phyloP scores from a whole-genome alignment of 1,284 basidiomycete genomes.

The Pulveroboletus sp. region DNA sequence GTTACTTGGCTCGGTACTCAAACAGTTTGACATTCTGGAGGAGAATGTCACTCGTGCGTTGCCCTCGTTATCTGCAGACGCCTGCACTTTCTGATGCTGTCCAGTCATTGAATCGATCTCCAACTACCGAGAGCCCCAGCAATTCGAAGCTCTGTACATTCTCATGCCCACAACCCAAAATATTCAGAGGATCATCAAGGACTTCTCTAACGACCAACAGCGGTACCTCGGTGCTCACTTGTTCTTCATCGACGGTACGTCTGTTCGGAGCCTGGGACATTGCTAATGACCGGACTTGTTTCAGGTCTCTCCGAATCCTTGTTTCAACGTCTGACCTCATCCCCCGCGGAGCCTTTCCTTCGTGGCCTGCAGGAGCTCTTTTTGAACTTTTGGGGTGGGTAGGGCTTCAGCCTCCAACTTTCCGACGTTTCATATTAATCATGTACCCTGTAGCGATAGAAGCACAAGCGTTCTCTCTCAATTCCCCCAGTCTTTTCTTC shows the following conservation, averaged over 20 bases:
- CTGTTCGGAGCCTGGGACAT: neutral
- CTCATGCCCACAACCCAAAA: conserved; percentile 95
- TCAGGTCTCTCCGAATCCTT: conserved; percentile 71
- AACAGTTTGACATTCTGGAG: conserved; percentile 89
- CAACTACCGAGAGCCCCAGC: conserved; percentile 71
- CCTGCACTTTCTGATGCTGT: conserved; percentile 4
- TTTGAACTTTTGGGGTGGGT: conserved; percentile 83
- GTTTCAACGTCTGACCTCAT: conserved; percentile 69
- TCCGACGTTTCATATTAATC: conserved; percentile 11
- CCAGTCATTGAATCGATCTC: conserved; percentile 79
- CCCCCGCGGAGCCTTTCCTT: conserved; percentile 68
- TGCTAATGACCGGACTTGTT: conserved; percentile 3
- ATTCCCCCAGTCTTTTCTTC: conserved; percentile 78
- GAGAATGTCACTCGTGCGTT: conserved; percentile 90
- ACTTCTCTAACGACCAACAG: conserved; percentile 64
- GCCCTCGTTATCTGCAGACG: neutral
- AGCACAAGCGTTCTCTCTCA: conserved; percentile 77
- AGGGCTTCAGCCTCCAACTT: neutral
- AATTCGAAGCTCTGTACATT: conserved; percentile 89
- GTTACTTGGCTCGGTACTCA: conserved; percentile 83
- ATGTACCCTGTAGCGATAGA: conserved; percentile 59
- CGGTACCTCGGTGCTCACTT: conserved; percentile 89
- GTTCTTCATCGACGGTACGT: conserved; percentile 89
- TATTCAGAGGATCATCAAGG: conserved; percentile 85
- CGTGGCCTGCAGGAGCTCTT: conserved; percentile 79